phyloP scores from a whole-genome alignment of 768 basidiomycete genomes.

The Russula lepida region DNA sequence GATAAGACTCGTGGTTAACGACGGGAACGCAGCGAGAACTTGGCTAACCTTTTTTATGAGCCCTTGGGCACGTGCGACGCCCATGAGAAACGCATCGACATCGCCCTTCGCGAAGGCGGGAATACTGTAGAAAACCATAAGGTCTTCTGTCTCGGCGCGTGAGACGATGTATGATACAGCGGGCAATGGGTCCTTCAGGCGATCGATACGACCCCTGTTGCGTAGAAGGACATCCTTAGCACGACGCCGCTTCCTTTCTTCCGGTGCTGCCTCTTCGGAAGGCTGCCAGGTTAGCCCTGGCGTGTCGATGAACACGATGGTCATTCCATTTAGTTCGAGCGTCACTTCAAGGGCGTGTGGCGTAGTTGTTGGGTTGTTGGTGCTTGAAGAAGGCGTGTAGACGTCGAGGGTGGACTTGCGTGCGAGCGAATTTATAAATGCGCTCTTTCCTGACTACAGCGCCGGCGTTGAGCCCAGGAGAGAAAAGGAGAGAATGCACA shows the following conservation, averaged over 20 bases:
- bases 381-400: constrained; percentile 41
- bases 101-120: constrained; percentile 72
- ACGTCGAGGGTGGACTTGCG: constrained; percentile 44
- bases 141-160: constrained; percentile 64
- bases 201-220: constrained; percentile 74
- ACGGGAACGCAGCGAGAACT: neutral
- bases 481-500: neutral
- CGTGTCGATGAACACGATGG: constrained; percentile 72
- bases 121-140: constrained; percentile 82
- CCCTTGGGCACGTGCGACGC: constrained; percentile 64
- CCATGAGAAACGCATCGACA: constrained; percentile 61
- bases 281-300: constrained; percentile 68
- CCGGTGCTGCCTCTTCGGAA: constrained; percentile 30
- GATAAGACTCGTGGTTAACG: neutral
- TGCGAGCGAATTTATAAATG: constrained; percentile 73
- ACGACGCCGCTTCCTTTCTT: constrained; percentile 32
- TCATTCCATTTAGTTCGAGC: constrained; percentile 38
- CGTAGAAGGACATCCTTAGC: constrained; percentile 72
- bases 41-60: constrained; percentile 65
- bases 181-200: constrained; percentile 61
- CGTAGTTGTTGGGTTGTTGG: constrained; percentile 64
- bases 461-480: neutral
- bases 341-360: constrained; percentile 55
- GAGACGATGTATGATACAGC: constrained; percentile 61
- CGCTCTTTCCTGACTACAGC: constrained; percentile 72